A percentile compares a stretch with the other conserved stretches of the same genome.
These are phyloP conservation scores for Luvunga scandens DNA, from an alignment of 345 rosid genomes.

Conservation along the genomic window DNA sequence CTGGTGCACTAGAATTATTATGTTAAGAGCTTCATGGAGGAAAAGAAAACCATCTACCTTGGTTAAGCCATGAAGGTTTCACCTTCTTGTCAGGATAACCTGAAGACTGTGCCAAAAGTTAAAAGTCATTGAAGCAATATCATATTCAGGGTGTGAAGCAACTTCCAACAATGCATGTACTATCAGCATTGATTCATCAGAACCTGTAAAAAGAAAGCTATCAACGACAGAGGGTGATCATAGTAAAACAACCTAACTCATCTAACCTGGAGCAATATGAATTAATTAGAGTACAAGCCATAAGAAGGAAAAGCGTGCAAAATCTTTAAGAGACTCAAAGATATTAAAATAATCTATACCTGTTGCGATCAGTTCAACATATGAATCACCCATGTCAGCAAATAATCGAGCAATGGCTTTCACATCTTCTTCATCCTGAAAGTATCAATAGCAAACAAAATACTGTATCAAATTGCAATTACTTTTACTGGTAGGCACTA, in stretches of 20 bases:
- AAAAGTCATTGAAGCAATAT: conserved; percentile 98
- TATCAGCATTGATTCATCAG: conserved; percentile 86
- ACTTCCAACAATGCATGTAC: conserved; percentile 85
- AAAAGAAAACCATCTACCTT: conserved; percentile 11
- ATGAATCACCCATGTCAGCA: conserved; percentile 98
- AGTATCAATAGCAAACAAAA: conserved; percentile 18
- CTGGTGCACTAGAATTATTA: conserved; percentile 41
- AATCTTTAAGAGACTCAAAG: not conserved
- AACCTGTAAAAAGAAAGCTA: conserved; percentile 46
- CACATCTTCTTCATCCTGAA: conserved; percentile 97
- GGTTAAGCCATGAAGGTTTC: conserved; percentile 21
- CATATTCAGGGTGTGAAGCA: conserved; percentile 90
- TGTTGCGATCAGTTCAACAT: conserved; percentile 90
- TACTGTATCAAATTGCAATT: not conserved
- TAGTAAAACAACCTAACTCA: conserved; percentile 16
- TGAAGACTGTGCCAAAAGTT: conserved; percentile 99
- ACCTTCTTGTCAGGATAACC: conserved; percentile 79
- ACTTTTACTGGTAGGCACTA: not conserved
- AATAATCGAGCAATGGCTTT: conserved; percentile 96
- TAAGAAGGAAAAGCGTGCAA: conserved; percentile 13
- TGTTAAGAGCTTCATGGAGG: conserved; percentile 19
- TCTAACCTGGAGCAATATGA: not conserved
- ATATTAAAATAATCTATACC: conserved; percentile 40
- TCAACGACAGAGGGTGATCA: not conserved
- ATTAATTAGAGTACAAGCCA: conserved; percentile 2